phyloP scores from a whole-genome alignment of 2,329 filamentous ascomycete species.

The Sarocladiaceae sp. region DNA sequence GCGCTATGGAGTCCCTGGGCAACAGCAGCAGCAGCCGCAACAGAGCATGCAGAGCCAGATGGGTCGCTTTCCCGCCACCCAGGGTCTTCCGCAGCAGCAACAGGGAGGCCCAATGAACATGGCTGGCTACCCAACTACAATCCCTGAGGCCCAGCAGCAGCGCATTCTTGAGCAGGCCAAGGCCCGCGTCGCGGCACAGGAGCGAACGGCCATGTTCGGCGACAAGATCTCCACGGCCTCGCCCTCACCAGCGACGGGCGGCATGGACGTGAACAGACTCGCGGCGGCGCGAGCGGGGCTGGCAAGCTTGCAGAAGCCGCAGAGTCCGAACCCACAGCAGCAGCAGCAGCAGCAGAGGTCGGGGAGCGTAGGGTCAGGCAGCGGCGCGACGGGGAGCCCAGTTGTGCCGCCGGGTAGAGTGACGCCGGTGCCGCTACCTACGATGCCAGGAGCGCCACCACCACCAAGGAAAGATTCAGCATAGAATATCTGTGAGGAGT shows the following conservation, averaged over 20 bases:
- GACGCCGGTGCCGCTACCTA: conserved; percentile 37
- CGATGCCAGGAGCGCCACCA: conserved; percentile 32
- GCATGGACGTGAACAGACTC: conserved; percentile 23
- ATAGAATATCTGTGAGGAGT: no score
- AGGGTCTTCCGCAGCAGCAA: conserved; percentile 13
- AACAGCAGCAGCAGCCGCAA: conserved; percentile 27
- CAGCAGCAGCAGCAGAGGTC: conserved; percentile 7
- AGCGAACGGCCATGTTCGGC: conserved; percentile 32
- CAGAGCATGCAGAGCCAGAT: conserved; percentile 24
- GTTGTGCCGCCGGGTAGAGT: conserved; percentile 33
- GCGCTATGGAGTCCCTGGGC: neutral
- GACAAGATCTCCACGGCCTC: conserved; percentile 30
- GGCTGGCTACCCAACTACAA: conserved; percentile 40
- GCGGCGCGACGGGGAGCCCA: conserved; percentile 26
- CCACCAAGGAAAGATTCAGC: conserved; percentile 21
- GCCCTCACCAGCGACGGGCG: conserved; percentile 32
- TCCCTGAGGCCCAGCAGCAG: conserved; percentile 43
- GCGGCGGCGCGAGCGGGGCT: conserved; percentile 29
- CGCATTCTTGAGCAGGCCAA: conserved; percentile 46
- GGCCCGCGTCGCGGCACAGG: conserved; percentile 39
- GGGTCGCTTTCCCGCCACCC: conserved; percentile 18
- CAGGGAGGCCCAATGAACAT: conserved; percentile 29
- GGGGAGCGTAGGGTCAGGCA: conserved; percentile 16
- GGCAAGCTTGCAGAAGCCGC: conserved; percentile 25
- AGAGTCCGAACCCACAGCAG: conserved; percentile 20